Percentiles rank a stretch among this genome's conserved stretches.
These are phyloP conservation scores for Rhodotorula glutinis DNA, from an alignment of 1,284 basidiomycete species.

Conservation along the genomic window DNA sequence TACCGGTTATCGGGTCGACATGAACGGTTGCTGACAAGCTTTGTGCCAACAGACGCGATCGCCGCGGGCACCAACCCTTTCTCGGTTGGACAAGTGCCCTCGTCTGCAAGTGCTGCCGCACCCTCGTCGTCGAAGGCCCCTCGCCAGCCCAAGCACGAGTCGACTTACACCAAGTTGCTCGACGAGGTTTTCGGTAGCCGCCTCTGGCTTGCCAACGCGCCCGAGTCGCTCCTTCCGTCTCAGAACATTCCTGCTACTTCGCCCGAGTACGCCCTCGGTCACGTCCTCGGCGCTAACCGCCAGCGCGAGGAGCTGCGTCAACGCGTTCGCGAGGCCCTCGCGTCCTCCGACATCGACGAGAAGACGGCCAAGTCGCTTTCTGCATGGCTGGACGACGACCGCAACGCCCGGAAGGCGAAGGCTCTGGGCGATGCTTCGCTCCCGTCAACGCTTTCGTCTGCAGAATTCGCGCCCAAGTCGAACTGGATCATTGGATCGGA, in stretches of 20 bases:
- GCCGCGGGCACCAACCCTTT: slow-evolving; percentile 46
- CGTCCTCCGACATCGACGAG: slow-evolving; percentile 42
- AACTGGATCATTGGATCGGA: slow-evolving; percentile 98
- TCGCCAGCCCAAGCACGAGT: slow-evolving; percentile 76
- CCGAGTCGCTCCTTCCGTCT: slow-evolving; percentile 57
- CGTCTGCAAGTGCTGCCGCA: slow-evolving; percentile 33
- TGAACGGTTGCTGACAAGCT: not conserved
- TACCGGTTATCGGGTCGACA: not conserved
- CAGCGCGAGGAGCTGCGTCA: slow-evolving; percentile 54
- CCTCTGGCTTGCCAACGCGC: slow-evolving; percentile 81
- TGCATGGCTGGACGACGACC: slow-evolving; percentile 59
- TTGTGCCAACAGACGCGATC: slow-evolving; percentile 40
- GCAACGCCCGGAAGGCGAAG: slow-evolving; percentile 39
- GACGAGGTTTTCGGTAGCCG: slow-evolving; percentile 76
- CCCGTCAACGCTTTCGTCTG: slow-evolving; percentile 54
- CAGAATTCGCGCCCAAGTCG: slow-evolving; percentile 64
- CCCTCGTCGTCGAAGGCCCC: slow-evolving; percentile 51
- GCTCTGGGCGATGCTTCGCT: slow-evolving; percentile 36
- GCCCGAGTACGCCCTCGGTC: slow-evolving; percentile 90
- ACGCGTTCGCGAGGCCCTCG: slow-evolving; percentile 44
- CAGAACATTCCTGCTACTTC: slow-evolving; percentile 61
- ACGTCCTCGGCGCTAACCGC: slow-evolving; percentile 76
- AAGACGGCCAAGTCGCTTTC: slow-evolving; percentile 57
- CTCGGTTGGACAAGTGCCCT: slow-evolving; percentile 43
- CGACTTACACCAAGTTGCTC: slow-evolving; percentile 86